Conservation (phyloP, 495 filamentous ascomycete species). For the Daldinia caldariorum region DNA sequence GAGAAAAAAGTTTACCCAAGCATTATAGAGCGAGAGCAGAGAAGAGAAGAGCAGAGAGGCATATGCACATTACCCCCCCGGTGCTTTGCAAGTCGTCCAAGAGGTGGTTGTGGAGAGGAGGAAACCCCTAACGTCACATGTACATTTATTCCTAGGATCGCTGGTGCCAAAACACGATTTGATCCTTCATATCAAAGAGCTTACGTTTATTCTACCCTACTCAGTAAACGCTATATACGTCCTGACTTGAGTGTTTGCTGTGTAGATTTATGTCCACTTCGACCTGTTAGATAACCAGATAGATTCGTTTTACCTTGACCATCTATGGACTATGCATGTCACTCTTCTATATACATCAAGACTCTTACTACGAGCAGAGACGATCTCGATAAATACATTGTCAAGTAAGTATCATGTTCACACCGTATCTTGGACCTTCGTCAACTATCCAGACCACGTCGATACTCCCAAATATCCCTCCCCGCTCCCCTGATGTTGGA, state of each 20-base stretch:
- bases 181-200: conserved; percentile 32
- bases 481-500: background rate
- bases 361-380: background rate
- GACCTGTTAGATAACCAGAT: background rate
- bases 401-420: background rate
- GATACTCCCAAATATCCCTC: background rate
- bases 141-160: conserved; percentile 45
- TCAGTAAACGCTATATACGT: background rate
- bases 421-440: background rate
- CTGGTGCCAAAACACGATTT: conserved; percentile 33
- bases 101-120: conserved; percentile 8
- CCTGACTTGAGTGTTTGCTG: background rate
- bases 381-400: background rate
- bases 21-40: background rate
- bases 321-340: background rate
- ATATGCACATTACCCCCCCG: conserved; percentile 5
- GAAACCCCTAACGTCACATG: conserved; percentile 26
- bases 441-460: background rate
- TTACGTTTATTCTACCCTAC: background rate
- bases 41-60: background rate
- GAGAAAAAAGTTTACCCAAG: background rate
- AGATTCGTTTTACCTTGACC: background rate
- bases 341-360: background rate
- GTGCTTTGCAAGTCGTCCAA: conserved; percentile 13
- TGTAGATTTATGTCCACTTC: background rate